phyloP scores from a whole-genome alignment of 495 filamentous ascomycete species.

The Astrothelium macrocarpum region DNA sequence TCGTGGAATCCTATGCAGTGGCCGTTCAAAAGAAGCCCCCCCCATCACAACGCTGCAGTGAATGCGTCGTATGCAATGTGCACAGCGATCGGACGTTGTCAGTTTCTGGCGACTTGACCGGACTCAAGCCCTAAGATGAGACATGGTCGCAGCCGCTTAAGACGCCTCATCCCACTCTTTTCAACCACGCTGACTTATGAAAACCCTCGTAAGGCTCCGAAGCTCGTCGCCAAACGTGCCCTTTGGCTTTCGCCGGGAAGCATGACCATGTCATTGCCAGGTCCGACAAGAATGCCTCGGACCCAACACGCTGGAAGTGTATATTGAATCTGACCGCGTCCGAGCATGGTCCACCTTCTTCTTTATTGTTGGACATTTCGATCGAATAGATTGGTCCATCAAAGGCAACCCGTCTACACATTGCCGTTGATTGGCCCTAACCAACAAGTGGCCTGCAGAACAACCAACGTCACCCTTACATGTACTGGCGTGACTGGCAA shows the following conservation, averaged over 20 bases:
- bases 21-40: background rate
- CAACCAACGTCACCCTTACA: background rate
- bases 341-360: background rate
- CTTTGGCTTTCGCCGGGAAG: background rate
- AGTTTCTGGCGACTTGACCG: background rate
- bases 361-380: background rate
- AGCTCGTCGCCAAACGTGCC: background rate
- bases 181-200: background rate
- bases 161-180: conserved; percentile 6
- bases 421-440: background rate
- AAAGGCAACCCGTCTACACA: background rate
- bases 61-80: background rate
- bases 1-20: background rate
- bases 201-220: background rate
- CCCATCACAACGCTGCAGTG: background rate
- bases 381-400: background rate
- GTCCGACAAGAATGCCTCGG: background rate
- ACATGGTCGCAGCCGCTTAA: background rate
- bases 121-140: background rate
- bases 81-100: background rate
- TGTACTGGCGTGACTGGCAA: no score
- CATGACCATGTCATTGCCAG: background rate
- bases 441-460: background rate
- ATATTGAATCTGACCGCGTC: conserved; percentile 5
- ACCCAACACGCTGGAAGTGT: background rate